A percentile compares a stretch with the other conserved stretches of the same genome.
phyloP scores from a whole-genome alignment of 805 yeast species.

The Komagataella kurtzmanii region DNA sequence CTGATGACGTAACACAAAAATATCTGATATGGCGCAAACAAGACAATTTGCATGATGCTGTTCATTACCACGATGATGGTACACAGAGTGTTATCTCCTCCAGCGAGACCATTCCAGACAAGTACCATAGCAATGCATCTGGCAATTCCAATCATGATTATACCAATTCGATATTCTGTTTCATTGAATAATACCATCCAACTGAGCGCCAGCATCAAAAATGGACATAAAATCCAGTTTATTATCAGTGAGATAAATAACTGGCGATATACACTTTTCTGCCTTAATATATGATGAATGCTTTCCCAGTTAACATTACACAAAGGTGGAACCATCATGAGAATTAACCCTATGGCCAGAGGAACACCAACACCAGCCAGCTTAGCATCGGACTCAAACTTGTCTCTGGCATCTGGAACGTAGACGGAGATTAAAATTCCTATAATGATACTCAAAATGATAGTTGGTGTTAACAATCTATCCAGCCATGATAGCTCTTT shows the following conservation, averaged over 20 bases:
- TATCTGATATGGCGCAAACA: constrained; percentile 38
- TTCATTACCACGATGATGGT: constrained; percentile 38
- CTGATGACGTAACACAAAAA: constrained; percentile 32
- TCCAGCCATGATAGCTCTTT: neutral
- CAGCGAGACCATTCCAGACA: constrained; percentile 42
- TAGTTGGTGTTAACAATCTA: neutral
- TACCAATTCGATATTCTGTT: constrained; percentile 35
- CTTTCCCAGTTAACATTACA: constrained; percentile 41
- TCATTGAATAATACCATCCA: constrained; percentile 37
- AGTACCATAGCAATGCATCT: constrained; percentile 54
- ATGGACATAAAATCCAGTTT: constrained; percentile 46
- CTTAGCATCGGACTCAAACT: constrained; percentile 18
- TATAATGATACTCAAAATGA: constrained; percentile 21
- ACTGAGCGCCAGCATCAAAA: constrained; percentile 40
- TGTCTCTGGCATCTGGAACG: constrained; percentile 20
- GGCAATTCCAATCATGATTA: constrained; percentile 47
- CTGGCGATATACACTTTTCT: constrained; percentile 12
- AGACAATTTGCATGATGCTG: constrained; percentile 33
- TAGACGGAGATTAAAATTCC: constrained; percentile 28
- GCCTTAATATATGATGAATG: constrained; percentile 14
- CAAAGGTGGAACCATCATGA: constrained; percentile 46
- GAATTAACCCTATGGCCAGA: constrained; percentile 33
- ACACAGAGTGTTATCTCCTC: constrained; percentile 36
- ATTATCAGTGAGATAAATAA: constrained; percentile 26
- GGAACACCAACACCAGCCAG: constrained; percentile 28